Conservation (phyloP, 352 stramenopile species). For the Globisporangium cederbergense region DNA sequence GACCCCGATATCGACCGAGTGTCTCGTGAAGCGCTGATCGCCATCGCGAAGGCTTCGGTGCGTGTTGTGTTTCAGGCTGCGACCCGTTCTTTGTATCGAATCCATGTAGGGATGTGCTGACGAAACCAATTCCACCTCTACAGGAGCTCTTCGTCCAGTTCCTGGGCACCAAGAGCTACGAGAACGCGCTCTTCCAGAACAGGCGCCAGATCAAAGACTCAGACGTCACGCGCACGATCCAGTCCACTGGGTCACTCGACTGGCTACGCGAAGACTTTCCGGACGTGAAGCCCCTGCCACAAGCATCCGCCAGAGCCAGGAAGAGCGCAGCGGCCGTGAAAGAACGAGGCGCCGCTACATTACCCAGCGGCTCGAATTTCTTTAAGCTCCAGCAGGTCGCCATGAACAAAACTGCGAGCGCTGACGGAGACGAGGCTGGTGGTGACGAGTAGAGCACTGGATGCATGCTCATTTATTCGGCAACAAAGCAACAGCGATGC, state of each 20-base stretch:
- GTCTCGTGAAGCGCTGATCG: slow-evolving; percentile 89
- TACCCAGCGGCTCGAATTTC: slow-evolving; percentile 39
- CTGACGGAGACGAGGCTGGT: neutral
- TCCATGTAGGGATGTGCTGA: neutral
- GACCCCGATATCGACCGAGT: slow-evolving; percentile 91
- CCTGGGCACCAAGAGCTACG: slow-evolving; percentile 87
- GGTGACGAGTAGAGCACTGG: neutral
- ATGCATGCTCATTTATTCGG: neutral
- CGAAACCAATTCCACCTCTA: neutral
- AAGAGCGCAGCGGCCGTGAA: slow-evolving; percentile 22
- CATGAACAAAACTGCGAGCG: slow-evolving; percentile 2
- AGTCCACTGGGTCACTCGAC: slow-evolving; percentile 70
- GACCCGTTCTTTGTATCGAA: neutral
- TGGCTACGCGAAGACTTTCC: slow-evolving; percentile 87
- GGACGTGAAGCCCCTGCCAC: slow-evolving; percentile 34
- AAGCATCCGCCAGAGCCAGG: slow-evolving; percentile 19
- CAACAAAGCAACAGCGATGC: neutral
- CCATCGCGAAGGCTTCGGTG: slow-evolving; percentile 91
- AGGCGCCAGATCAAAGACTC: slow-evolving; percentile 76
- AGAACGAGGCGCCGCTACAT: slow-evolving; percentile 18
- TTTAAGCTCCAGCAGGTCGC: slow-evolving; percentile 31
- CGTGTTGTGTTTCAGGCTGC: slow-evolving; percentile 1
- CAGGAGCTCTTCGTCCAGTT: slow-evolving; percentile 90
- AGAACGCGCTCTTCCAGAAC: slow-evolving; percentile 80
- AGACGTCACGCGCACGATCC: slow-evolving; percentile 76